phyloP scores from a whole-genome alignment of 163 green algal species.

The Volvox carteri region DNA sequence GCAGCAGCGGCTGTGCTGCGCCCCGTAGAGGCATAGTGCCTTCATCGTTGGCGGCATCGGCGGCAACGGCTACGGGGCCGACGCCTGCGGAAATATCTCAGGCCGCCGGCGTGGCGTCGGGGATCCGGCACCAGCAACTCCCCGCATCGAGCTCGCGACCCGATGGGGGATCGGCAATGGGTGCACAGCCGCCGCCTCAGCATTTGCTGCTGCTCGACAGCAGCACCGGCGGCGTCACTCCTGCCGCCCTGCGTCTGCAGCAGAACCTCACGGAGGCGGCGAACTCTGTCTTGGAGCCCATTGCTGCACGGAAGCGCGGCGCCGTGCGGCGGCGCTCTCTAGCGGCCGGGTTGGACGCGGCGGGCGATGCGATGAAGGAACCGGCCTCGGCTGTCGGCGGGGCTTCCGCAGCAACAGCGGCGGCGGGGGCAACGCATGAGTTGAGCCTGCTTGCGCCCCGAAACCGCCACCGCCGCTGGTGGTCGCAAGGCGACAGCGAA shows the following conservation, averaged over 20 bases:
- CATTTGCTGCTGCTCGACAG: not conserved
- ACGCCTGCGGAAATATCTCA: not conserved
- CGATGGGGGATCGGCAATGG: not conserved
- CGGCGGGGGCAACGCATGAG: not conserved
- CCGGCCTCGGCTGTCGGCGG: not conserved
- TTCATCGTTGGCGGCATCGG: not conserved
- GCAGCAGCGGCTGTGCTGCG: too few relatives aligned
- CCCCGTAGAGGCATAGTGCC: too few relatives aligned
- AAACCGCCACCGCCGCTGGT: not conserved
- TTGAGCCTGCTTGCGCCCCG: not conserved
- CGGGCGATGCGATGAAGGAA: not conserved
- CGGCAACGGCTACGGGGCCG: not conserved
- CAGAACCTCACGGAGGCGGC: constrained; percentile 1
- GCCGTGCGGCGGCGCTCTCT: constrained; percentile 5
- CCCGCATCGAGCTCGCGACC: too few relatives aligned
- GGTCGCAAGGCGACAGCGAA: not conserved
- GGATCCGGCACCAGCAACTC: too few relatives aligned
- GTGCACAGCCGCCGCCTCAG: not conserved
- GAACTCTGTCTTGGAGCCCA: not conserved
- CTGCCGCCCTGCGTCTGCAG: not conserved
- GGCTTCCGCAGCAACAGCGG: not conserved
- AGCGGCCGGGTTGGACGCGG: not conserved
- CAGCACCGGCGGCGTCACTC: not conserved
- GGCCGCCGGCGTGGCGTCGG: not conserved
- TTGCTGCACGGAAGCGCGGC: constrained; percentile 1